Base-by-base conservation (phyloP, 164 flowering plant species). In the Warburgia ugandensis region DNA sequence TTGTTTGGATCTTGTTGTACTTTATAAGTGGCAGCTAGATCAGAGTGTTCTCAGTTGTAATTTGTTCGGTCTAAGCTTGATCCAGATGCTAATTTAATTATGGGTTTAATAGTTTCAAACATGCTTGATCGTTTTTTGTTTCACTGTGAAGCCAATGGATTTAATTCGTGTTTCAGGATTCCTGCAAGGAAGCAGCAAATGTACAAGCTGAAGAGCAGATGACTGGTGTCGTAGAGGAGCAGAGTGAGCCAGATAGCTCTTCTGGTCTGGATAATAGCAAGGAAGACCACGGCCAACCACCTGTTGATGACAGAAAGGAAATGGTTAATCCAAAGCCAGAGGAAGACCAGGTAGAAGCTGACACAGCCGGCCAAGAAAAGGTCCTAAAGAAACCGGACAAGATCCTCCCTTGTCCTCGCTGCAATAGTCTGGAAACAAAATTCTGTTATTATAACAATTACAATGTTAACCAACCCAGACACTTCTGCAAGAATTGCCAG, bases 271-370 rank as follows among this genome's bases (percentile, higher is more conserved):
- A 38, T 4, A 37, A 57, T 54, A 28, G 11, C 23, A 41, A 56
- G 28, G 62, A 68, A 45, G 63, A 61, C 26, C 29, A 55, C 20
- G 11, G 33, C 5, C 63, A 56, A 47, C 27, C 42, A 41, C 12
- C 44, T 29, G n/a, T n/a, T 3, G 47, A 28, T 9, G 45, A 45
- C 25, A 26, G 51, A 7, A 51, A 58, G 48, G 50, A 29, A 25
- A 21, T 41, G 14, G 26, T 14, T 9, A 39, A 17, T 38, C n/a
- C 60, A 17, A 63, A 60, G 22, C 23, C 53, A 9, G 66, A 60
- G 33, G 72, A 53, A 41, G 74, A 68, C 4, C 70, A 54, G 30
- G 36, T 29, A 13, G 76, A 60, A 50, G 52, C 54, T n/a, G 52
- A 60, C 48, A 29, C 33, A 10, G 14, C 56, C 14, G 55, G 26